Percentiles rank a stretch among this genome's conserved stretches.
Conservation (phyloP, 495 filamentous ascomycete genomes). For the Cryomyces minteri region DNA sequence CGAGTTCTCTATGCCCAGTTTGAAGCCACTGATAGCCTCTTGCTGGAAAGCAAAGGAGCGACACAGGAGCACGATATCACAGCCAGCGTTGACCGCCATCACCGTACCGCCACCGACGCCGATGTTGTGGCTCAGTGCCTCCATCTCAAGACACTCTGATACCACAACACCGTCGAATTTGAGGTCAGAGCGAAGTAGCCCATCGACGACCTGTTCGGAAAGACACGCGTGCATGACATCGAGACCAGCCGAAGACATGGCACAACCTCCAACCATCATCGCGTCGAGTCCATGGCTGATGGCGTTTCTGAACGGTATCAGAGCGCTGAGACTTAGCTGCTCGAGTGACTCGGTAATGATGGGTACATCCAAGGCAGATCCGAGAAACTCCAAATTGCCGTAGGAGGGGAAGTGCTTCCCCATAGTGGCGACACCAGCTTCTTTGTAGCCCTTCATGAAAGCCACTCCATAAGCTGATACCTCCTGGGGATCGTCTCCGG, state of each 20-base stretch:
- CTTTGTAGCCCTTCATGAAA: constrained; percentile 75
- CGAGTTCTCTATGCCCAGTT: constrained; percentile 68
- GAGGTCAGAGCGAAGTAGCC: constrained; percentile 60
- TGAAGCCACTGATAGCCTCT: constrained; percentile 70
- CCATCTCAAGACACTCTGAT: constrained; percentile 91
- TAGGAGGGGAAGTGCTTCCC: constrained; percentile 91
- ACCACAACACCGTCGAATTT: constrained; percentile 83
- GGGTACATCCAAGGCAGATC: constrained; percentile 69
- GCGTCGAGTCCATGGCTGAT: constrained; percentile 68
- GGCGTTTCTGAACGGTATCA: constrained; percentile 75
- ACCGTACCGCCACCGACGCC: constrained; percentile 83
- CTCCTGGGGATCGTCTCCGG: constrained; percentile 75
- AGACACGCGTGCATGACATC: constrained; percentile 86
- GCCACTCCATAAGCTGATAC: constrained; percentile 75
- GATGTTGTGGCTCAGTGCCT: constrained; percentile 75
- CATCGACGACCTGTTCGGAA: constrained; percentile 78
- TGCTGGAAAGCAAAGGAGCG: constrained; percentile 71
- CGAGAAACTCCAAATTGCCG: constrained; percentile 80
- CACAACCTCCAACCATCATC: constrained; percentile 85
- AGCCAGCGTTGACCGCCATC: constrained; percentile 87
- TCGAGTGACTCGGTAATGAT: constrained; percentile 84
- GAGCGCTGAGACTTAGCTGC: constrained; percentile 62
- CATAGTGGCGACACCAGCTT: constrained; percentile 66
- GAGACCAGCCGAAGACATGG: constrained; percentile 69
- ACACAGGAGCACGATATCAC: constrained; percentile 70